Evolutionary conservation across 2,329 filamentous ascomycete genomes (phyloP).

Genomic region (Chrysoporthe deuterocubensis): DNA sequence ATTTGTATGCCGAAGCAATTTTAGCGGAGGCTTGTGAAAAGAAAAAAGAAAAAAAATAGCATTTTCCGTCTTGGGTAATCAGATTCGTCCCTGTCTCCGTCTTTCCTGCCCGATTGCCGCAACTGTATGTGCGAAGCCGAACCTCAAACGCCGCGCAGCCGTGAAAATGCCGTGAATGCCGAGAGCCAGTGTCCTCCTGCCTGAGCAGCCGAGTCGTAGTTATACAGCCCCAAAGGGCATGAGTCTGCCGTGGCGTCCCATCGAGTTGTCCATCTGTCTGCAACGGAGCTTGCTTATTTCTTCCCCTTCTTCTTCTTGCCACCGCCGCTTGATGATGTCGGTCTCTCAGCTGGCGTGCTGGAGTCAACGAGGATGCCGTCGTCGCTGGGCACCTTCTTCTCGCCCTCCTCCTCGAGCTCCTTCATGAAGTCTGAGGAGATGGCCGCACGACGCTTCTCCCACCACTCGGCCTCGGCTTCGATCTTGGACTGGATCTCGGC

Average conservation of each 20-base stretch:
- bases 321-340: conserved; percentile 36
- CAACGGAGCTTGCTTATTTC: conserved; percentile 47
- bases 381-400: conserved; percentile 59
- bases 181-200: background rate
- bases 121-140: conserved; percentile 11
- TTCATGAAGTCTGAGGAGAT: conserved; percentile 82
- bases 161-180: conserved; percentile 26
- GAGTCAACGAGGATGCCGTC: conserved; percentile 80
- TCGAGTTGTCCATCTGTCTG: background rate
- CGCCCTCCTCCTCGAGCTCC: conserved; percentile 73
- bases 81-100: background rate
- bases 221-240: conserved; percentile 14
- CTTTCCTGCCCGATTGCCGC: background rate
- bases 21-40: background rate
- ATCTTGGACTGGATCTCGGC: conserved; percentile 74
- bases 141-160: conserved; percentile 29
- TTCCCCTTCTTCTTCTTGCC: conserved; percentile 68
- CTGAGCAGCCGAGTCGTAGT: conserved; percentile 16
- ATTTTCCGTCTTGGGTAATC: background rate
- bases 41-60: background rate
- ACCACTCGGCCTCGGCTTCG: conserved; percentile 83
- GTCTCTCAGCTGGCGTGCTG: conserved; percentile 43
- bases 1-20: background rate
- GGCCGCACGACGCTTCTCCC: conserved; percentile 78
- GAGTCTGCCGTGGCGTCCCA: background rate